Conservation (phyloP, 2,329 filamentous ascomycete species). For the Huntiella bhutanensis region DNA sequence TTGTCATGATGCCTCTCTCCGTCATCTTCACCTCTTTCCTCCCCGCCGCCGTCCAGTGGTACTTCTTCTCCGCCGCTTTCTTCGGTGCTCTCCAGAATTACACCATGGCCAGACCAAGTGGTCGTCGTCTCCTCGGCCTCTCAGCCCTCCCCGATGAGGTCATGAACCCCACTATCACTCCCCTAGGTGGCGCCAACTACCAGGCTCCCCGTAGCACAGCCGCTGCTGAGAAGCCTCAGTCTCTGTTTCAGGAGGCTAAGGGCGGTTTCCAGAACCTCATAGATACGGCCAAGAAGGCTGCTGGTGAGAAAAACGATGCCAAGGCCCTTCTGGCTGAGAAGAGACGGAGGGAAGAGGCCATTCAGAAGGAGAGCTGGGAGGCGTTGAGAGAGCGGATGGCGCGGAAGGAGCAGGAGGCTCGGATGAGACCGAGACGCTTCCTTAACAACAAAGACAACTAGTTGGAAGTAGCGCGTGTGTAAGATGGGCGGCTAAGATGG, state of each 20-base stretch:
- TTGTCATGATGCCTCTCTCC: conserved; percentile 24
- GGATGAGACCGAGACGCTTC: conserved; percentile 13
- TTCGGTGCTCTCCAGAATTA: conserved; percentile 19
- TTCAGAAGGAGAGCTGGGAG: conserved; percentile 16
- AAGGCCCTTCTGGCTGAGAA: conserved; percentile 20
- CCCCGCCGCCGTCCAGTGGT: conserved; percentile 29
- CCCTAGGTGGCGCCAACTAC: conserved; percentile 15
- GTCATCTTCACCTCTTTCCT: conserved; percentile 28
- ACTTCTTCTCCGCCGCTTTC: conserved; percentile 24
- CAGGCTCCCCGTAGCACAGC: conserved; percentile 18
- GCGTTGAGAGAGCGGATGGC: conserved; percentile 14
- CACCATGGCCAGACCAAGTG: conserved; percentile 20
- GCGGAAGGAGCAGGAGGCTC: conserved; percentile 23
- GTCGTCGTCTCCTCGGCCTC: conserved; percentile 23
- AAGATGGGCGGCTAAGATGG: not conserved
- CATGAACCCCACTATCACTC: conserved; percentile 10
- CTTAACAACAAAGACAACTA: too few relatives aligned
- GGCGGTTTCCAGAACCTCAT: conserved; percentile 17
- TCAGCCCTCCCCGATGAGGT: conserved; percentile 15
- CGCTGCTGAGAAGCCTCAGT: conserved; percentile 13
- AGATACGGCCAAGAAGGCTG: conserved; percentile 19
- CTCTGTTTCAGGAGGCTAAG: conserved; percentile 21
- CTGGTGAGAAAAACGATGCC: conserved; percentile 15
- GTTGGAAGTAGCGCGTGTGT: not conserved
- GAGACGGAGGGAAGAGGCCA: conserved; percentile 19